phyloP scores from a whole-genome alignment of 495 filamentous ascomycete species.

The Thozetella sp. region DNA sequence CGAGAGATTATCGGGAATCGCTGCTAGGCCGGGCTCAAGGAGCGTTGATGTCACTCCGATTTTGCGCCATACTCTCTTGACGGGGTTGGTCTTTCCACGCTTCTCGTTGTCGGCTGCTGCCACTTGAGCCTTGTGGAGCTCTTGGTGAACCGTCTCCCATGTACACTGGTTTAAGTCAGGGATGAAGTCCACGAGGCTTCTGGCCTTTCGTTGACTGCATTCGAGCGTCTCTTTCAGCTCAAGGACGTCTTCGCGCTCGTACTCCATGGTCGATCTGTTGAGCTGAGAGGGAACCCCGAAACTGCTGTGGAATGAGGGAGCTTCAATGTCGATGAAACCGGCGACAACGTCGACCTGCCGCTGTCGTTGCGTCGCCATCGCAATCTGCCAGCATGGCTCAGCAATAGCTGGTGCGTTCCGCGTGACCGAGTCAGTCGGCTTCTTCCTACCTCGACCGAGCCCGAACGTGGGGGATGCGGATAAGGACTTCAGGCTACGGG shows the following conservation, averaged over 20 bases:
- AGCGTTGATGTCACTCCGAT: slow-evolving; percentile 6
- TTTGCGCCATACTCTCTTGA: slow-evolving; percentile 8
- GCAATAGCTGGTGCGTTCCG: too few species aligned
- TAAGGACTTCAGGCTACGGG: too few species aligned
- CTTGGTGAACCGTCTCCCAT: slow-evolving; percentile 15
- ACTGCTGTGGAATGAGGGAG: slow-evolving; percentile 10
- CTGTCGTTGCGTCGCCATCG: not conserved
- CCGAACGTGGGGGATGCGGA: too few species aligned
- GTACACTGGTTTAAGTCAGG: slow-evolving; percentile 13
- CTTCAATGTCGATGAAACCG: slow-evolving; percentile 10
- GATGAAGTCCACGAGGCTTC: slow-evolving; percentile 13
- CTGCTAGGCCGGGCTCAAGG: slow-evolving; percentile 8
- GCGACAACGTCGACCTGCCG: slow-evolving; percentile 4
- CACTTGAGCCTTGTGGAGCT: slow-evolving; percentile 14
- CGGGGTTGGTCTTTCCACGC: slow-evolving; percentile 11
- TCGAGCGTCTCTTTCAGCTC: slow-evolving; percentile 16
- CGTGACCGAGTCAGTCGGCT: slow-evolving; percentile 68
- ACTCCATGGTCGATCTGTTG: slow-evolving; percentile 12
- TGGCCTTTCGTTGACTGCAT: slow-evolving; percentile 4
- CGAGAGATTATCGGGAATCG: slow-evolving; percentile 13
- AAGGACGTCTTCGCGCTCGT: slow-evolving; percentile 8
- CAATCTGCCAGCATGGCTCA: too few species aligned
- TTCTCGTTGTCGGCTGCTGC: slow-evolving; percentile 10
- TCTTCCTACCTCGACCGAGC: slow-evolving; percentile 36
- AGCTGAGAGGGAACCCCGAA: slow-evolving; percentile 10